Base-by-base conservation (phyloP, 2,329 filamentous ascomycete genomes). In the Pseudonectria foliicola region DNA sequence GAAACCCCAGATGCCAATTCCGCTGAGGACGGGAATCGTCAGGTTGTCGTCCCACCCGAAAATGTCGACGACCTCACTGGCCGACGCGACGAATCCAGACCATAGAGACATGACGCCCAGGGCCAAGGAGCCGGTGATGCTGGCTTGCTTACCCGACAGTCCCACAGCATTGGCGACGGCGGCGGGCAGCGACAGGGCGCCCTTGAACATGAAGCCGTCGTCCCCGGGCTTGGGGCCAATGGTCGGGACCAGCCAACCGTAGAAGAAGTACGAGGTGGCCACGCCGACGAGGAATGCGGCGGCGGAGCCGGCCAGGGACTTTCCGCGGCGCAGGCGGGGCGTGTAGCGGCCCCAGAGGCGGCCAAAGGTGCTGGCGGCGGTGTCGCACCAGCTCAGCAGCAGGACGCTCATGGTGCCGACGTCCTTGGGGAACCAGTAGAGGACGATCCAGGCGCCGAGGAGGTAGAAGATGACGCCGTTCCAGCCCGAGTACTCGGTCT, bases 401-500 rank as follows among this genome's bases (percentile, higher is more conserved):
- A 98, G 69, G 28, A 96, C 83, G 42, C 84, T 81, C 69, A 96
- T 82, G 31, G 94, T 82, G 7, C 82, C 88, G 15, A 98, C 75
- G 52, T 98, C 92, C 65, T 96, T 98, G 44, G 89, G 87, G 59
- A 93, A 87, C 59, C 86, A 87, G 48, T 77, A 77, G 46, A 96
- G 75, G 12, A 90, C 87, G 23, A 80, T 72, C 79, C 88, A 95
- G 18, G 88, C 82, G 37, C 92, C 92, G 7, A 95, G 75, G 8
- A 98, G 77, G 62, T 96, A 98, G 70, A 85, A 95, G 47, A 98
- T 93, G 48, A 96, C 90, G 34, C 92, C 92, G 58, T 98, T 98
- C 72, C 87, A 98, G 33, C 88, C 86, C 31, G 81, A 73, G 49
- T 90, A 94, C 64, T 98, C 92, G 45, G 84, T 92, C 67, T 98